Evolutionary conservation across 345 rosid genomes (phyloP), one percentile per base, ranked within the genome.

Genomic region (Linum usitatissimum): DNA sequence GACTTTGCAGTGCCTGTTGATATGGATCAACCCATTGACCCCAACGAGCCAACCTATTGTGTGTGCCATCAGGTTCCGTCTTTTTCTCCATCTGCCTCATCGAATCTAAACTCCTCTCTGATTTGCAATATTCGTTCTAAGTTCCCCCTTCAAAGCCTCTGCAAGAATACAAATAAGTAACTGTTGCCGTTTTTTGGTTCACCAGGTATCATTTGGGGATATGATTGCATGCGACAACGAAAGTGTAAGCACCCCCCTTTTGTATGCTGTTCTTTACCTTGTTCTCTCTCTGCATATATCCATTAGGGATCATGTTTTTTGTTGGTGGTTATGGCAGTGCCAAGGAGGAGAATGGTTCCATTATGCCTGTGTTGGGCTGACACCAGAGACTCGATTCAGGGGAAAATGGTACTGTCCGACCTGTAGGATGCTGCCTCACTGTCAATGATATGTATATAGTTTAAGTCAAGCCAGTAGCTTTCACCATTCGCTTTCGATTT

Each of bases 261-360:
- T 13, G 15, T 13, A 45, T 67, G 13, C 18, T 31, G 2, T 66
- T 42, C 5, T 57, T 48, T 8, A 15, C 40, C 10, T 9, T 8
- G 38, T 10, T 6, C 67, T 12, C 53, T 65, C 62, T 72, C 57
- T 53, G 21, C 57, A 21, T 57, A 6, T 23, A 10, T 55, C 18
- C 18, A 36, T 10, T 9, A 55, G 63, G 40, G 5, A 6, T 21
- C 30, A 18, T 68, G 17, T 72, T 59, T 2, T 21, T 62, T 59
- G 21, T 68, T 51, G 45, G 39, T 17, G 38, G 8, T 34, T 34
- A 5, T 53, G 30, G 61, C 80, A 90, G 99, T 93, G 99, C 76
- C 90, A 84, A 76, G 99, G 99, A 78, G 99, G 99, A 56, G 99
- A 93, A 71, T 90, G 99, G 99, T 93, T 93, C 81, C 99, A 90